phyloP scores from a whole-genome alignment of 495 filamentous ascomycete species.

The Penicillium diatomitis region DNA sequence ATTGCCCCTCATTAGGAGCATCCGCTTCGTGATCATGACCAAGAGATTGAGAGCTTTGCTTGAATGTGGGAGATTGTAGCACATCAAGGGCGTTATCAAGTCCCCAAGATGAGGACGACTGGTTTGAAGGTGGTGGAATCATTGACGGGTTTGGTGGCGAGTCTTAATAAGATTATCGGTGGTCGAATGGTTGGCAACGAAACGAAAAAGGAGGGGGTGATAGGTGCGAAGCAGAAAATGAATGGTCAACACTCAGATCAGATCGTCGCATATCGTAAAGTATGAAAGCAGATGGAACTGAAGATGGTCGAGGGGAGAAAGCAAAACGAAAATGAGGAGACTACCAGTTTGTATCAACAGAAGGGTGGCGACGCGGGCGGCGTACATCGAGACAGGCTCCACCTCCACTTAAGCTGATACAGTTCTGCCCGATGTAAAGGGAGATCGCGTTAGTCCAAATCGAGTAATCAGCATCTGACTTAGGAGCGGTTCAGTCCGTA shows the following conservation, averaged over 20 bases:
- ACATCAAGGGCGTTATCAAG: slow-evolving; percentile 41
- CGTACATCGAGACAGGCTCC: neutral
- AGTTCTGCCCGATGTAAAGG: too few relatives aligned
- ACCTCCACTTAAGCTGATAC: too few relatives aligned
- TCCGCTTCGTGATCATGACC: neutral
- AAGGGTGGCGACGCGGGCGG: neutral
- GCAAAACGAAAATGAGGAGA: neutral
- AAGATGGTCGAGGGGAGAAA: neutral
- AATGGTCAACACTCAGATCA: neutral
- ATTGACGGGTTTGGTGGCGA: slow-evolving; percentile 4
- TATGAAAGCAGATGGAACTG: neutral
- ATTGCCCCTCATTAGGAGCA: too few relatives aligned
- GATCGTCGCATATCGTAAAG: neutral
- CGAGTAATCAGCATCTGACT: neutral
- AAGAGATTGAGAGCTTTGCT: slow-evolving; percentile 5
- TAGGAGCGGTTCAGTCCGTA: too few relatives aligned
- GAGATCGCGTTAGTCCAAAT: neutral
- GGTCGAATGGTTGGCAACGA: neutral
- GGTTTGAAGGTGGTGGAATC: too few relatives aligned
- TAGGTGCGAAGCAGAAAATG: neutral
- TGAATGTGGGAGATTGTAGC: slow-evolving; percentile 29
- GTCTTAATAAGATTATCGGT: slow-evolving; percentile 7
- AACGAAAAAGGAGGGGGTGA: neutral
- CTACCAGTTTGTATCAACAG: neutral
- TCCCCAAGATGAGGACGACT: slow-evolving; percentile 33